Evolutionary conservation across 176 grass and related monocot genomes (phyloP).

Genomic region (Metroxylon sagu): DNA sequence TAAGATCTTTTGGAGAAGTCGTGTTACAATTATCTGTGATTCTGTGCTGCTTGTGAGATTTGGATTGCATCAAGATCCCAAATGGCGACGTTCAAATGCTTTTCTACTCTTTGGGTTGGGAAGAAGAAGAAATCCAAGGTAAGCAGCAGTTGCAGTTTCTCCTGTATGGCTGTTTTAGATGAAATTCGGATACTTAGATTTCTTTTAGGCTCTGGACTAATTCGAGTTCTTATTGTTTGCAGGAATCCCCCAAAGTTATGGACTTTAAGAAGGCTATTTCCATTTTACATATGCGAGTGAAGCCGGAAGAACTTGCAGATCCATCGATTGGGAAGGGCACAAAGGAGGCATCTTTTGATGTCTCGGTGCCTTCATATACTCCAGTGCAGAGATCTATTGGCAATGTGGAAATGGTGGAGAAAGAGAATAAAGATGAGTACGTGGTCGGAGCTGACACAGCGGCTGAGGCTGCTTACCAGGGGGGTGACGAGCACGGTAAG

Average conservation of each 20-base stretch:
- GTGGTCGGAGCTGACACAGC: not conserved
- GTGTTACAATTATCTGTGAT: too few relatives aligned
- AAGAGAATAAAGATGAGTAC: not conserved
- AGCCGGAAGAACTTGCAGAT: constrained; percentile 53
- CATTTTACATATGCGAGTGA: constrained; percentile 39
- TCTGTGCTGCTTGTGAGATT: too few relatives aligned
- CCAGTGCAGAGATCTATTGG: not conserved
- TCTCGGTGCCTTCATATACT: not conserved
- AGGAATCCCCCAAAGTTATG: constrained; percentile 30
- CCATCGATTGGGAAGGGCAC: not conserved
- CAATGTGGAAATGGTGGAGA: constrained; percentile 9
- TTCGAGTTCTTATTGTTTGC: not conserved
- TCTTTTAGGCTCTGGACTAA: too few relatives aligned
- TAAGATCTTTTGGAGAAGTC: too few relatives aligned
- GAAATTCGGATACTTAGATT: too few relatives aligned
- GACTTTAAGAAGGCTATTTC: constrained; percentile 28
- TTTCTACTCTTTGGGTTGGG: constrained; percentile 35
- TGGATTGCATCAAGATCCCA: not conserved
- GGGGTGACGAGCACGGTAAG: constrained; percentile 24
- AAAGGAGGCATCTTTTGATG: not conserved
- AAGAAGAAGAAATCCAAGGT: constrained; percentile 59
- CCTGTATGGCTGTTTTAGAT: too few relatives aligned
- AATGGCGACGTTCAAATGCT: constrained; percentile 55
- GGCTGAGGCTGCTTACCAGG: constrained; percentile 19
- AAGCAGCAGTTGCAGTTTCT: not conserved